Base-by-base conservation (phyloP, 352 stramenopile genomes). In the Albugo laibachii region DNA sequence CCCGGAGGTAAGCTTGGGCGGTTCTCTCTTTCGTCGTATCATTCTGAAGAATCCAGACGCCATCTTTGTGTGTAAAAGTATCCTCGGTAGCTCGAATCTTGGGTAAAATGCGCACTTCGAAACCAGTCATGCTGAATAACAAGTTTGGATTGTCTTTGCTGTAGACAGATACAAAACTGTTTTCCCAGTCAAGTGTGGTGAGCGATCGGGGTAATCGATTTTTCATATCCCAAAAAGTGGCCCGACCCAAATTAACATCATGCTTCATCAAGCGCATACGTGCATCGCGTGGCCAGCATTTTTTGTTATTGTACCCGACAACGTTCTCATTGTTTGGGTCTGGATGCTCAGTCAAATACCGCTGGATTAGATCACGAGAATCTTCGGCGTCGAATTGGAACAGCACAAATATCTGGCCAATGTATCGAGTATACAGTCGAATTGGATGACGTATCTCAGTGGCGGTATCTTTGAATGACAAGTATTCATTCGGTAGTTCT, bases 281-380 rank as follows among this genome's bases (percentile, higher is more conserved):
- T 35, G 93, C 95, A 62, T 99, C 96, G 43, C 96, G 81, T 21
- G 96, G 95, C 96, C 96, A 99, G 61, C 96, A 99, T 60, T 98
- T 98, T 62, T 99, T 99, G 73, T 99, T 99, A 59, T 97, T 97
- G 73, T 99, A 99, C 1, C 96, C 95, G 31, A 99, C 95, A 38
- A 98, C 89, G 57, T 99, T 99, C 56, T 99, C 95, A 65, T 99
- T 99, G 69, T 99, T 99, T 11, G 96, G 96, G 64, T 99, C 96
- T 16, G 96, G 96, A 56, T 99, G 92, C 61, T 99, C 96, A 12
- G 97, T 99, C 48, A 99, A 68, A 61, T 97, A 99, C 1, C 95
- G 78, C 66, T 99, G 96, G 52, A 99, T 99, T 37, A 99, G 70
- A 56, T 99, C 96, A 38, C 95, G 95, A 20, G 88, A 91, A 56